A percentile compares a stretch with the other conserved stretches of the same genome.
Conservation (phyloP, 371 early-diverging fungal genomes). For the Fennellomyces sp. region DNA sequence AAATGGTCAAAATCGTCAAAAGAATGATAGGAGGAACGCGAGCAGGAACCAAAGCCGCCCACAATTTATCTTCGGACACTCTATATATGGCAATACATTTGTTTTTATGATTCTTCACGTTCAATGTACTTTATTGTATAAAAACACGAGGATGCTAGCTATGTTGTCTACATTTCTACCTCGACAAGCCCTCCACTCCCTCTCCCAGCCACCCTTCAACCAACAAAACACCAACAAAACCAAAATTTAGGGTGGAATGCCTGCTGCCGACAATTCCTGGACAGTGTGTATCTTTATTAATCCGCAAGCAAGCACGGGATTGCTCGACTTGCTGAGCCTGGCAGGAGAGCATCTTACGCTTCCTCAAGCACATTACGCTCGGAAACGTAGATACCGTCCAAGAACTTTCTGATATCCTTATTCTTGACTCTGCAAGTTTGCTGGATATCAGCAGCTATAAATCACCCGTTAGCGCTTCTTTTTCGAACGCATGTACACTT, state of each 20-base stretch:
- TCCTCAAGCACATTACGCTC: slow-evolving; percentile 59
- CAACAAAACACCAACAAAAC: slow-evolving; percentile 1
- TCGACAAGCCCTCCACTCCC: too few species aligned
- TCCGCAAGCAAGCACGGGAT: not conserved
- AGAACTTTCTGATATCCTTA: slow-evolving; percentile 99
- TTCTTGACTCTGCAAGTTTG: slow-evolving; percentile 78
- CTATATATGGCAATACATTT: too few species aligned
- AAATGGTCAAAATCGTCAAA: not conserved
- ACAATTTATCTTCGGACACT: too few species aligned
- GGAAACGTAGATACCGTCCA: slow-evolving; percentile 99
- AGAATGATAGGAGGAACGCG: not conserved
- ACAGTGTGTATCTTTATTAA: slow-evolving; percentile 14
- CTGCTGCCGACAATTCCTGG: slow-evolving; percentile 7
- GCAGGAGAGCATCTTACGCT: not conserved
- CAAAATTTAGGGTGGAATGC: slow-evolving; percentile 10
- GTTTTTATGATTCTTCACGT: too few species aligned
- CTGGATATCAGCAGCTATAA: slow-evolving; percentile 74
- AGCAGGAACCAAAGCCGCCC: too few species aligned
- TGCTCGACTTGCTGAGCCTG: not conserved
- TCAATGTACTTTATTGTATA: too few species aligned
- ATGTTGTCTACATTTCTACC: too few species aligned
- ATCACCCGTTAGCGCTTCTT: too few species aligned
- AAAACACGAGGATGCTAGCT: too few species aligned
- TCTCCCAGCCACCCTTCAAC: not conserved
- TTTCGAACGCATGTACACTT: too few species aligned